These are phyloP conservation scores for Tolypocladium amazonense DNA, from an alignment of 2,329 filamentous ascomycete species.

Conservation along the genomic window DNA sequence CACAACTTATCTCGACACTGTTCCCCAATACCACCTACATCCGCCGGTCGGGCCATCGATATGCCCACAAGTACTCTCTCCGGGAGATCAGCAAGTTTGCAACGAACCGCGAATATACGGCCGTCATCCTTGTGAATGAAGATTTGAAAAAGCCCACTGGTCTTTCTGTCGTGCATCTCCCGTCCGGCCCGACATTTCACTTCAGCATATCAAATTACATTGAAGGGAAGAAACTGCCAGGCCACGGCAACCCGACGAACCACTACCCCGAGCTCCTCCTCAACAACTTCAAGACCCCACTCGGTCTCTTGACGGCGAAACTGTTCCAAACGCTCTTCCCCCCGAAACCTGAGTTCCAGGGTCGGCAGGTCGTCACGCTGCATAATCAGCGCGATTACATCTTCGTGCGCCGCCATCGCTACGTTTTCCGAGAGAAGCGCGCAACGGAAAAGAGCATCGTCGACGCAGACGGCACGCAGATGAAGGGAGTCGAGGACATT, in stretches of 20 bases:
- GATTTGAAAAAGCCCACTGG: constrained; percentile 78
- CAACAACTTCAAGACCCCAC: constrained; percentile 89
- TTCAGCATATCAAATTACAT: constrained; percentile 88
- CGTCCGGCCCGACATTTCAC: constrained; percentile 81
- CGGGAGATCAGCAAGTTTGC: constrained; percentile 86
- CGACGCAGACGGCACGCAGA: constrained; percentile 68
- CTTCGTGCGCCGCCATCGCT: constrained; percentile 82
- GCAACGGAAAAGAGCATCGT: constrained; percentile 79
- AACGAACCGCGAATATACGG: constrained; percentile 69
- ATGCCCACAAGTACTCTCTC: constrained; percentile 83
- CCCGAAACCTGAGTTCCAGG: constrained; percentile 69
- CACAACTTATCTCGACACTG: constrained; percentile 63
- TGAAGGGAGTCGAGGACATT: constrained; percentile 78
- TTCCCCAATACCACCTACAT: constrained; percentile 88
- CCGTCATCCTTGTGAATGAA: constrained; percentile 77
- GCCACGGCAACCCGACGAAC: constrained; percentile 78
- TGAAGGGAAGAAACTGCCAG: constrained; percentile 75
- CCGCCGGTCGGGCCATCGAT: constrained; percentile 70
- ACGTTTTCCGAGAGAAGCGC: constrained; percentile 84
- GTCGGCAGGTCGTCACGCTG: constrained; percentile 80
- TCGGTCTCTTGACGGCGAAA: constrained; percentile 79
- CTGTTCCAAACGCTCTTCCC: constrained; percentile 58
- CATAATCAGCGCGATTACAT: constrained; percentile 97
- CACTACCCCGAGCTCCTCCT: constrained; percentile 85
- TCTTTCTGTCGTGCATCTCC: constrained; percentile 74